Conservation (phyloP, 306 rosid genomes). For the Trifolium fragiferum region DNA sequence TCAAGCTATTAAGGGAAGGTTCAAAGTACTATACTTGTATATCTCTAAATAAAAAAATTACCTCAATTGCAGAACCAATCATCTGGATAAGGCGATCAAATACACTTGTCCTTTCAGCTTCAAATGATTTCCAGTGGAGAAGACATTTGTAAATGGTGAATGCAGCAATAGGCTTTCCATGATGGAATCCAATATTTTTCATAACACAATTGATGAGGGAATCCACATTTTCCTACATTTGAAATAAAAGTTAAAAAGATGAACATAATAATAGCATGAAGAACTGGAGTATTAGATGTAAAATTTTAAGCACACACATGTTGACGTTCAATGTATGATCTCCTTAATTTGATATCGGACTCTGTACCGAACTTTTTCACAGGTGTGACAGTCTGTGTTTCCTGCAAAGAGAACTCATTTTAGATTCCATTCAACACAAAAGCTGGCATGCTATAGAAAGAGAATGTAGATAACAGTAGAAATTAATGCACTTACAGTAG, state of each 20-base stretch:
- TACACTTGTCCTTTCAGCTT: constrained; percentile 98
- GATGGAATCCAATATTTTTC: constrained; percentile 82
- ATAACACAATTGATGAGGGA: constrained; percentile 84
- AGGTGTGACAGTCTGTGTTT: constrained; percentile 68
- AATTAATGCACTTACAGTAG: constrained; percentile 54
- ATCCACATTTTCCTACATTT: constrained; percentile 89
- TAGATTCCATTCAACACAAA: constrained; percentile 37
- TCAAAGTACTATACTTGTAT: background rate
- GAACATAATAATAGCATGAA: constrained; percentile 19
- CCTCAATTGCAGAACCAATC: constrained; percentile 99
- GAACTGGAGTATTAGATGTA: constrained; percentile 34
- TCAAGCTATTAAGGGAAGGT: constrained; percentile 29
- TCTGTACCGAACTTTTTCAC: constrained; percentile 79
- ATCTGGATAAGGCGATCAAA: constrained; percentile 99
- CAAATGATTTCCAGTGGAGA: constrained; percentile 98
- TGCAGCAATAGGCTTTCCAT: constrained; percentile 98
- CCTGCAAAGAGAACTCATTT: constrained; percentile 55
- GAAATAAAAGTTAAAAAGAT: constrained; percentile 38
- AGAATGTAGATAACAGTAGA: constrained; percentile 10
- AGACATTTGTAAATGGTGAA: constrained; percentile 96
- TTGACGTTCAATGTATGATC: constrained; percentile 89
- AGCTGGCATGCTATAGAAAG: background rate
- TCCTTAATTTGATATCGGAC: constrained; percentile 88
- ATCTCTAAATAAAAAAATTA: constrained; percentile 39
- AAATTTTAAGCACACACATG: constrained; percentile 64